Evolutionary conservation across 1,139 yeast genomes (phyloP).

Genomic region (Geotrichum macrosporum): DNA sequence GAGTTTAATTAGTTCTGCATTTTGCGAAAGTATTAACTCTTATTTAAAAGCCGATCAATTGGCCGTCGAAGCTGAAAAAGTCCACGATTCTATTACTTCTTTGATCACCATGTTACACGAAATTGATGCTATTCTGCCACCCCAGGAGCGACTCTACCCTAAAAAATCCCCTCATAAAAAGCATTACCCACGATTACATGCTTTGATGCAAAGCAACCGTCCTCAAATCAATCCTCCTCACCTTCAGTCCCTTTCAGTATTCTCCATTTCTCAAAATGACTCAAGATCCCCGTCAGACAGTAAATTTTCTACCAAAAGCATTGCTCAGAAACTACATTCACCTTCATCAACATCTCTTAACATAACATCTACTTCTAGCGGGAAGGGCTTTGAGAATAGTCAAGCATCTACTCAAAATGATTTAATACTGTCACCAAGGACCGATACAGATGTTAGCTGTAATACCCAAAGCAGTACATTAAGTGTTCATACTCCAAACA

Average conservation of each 20-base stretch:
- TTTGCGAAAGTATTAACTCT: not conserved
- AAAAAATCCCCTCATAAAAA: constrained; percentile 28
- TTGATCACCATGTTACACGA: constrained; percentile 24
- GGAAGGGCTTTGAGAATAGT: no score
- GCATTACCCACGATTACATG: constrained; percentile 35
- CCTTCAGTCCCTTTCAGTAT: not conserved
- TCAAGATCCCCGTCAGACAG: constrained; percentile 6
- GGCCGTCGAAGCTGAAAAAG: constrained; percentile 23
- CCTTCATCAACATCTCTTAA: no score
- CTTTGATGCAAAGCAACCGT: constrained; percentile 24
- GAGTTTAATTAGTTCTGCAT: constrained; percentile 1
- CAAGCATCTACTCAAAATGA: not conserved
- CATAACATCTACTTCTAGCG: no score
- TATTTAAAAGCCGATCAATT: constrained; percentile 16
- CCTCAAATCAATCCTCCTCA: no score
- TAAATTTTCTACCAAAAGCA: constrained; percentile 4
- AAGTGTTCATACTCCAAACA: not conserved
- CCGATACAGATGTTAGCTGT: not conserved
- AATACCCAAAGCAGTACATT: not conserved
- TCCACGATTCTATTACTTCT: constrained; percentile 23
- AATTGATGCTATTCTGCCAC: constrained; percentile 31
- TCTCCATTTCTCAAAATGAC: not conserved
- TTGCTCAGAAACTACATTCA: no score
- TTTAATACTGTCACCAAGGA: not conserved
- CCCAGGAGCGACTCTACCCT: constrained; percentile 28